Percentiles rank a stretch among this genome's conserved stretches.
These are phyloP conservation scores for Fusarium begoniae DNA, from an alignment of 2,329 filamentous ascomycete genomes.

Conservation along the genomic window DNA sequence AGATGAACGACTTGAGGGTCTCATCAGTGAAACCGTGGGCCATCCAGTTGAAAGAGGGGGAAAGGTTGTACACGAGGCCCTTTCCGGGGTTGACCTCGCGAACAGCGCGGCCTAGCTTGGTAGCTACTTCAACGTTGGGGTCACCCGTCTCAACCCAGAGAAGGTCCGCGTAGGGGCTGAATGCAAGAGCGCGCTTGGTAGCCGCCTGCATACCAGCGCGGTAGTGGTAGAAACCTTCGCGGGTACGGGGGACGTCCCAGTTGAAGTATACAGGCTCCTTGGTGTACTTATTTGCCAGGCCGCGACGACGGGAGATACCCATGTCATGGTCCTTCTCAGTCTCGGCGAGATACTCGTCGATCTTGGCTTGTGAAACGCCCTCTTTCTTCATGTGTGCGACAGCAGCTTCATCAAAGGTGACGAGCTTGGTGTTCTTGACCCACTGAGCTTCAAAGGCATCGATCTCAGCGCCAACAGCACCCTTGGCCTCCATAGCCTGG, in stretches of 20 bases:
- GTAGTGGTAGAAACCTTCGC: conserved; percentile 95
- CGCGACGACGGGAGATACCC: conserved; percentile 80
- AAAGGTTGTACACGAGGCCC: conserved; percentile 95
- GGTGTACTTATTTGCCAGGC: conserved; percentile 73
- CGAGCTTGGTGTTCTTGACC: conserved; percentile 85
- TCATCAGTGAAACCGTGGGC: conserved; percentile 87
- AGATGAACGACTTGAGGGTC: conserved; percentile 89
- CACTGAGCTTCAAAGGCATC: conserved; percentile 86
- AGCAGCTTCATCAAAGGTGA: conserved; percentile 93
- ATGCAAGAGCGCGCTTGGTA: conserved; percentile 91
- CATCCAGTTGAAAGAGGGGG: conserved; percentile 99
- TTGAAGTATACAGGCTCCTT: conserved; percentile 79
- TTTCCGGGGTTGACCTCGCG: conserved; percentile 76
- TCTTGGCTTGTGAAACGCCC: conserved; percentile 69
- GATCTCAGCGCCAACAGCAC: conserved; percentile 81
- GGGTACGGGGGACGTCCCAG: conserved; percentile 91
- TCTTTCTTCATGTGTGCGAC: conserved; percentile 75
- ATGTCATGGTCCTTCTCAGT: conserved; percentile 74
- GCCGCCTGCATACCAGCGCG: conserved; percentile 83
- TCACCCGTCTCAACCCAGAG: conserved; percentile 97
- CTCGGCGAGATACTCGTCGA: conserved; percentile 72
- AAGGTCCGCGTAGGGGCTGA: conserved; percentile 91
- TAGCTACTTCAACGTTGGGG: conserved; percentile 81
- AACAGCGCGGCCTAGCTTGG: conserved; percentile 79
- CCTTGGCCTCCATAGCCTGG: conserved; percentile 86